These are phyloP conservation scores for Rubia tinctorum DNA, from an alignment of 305 asterid species.

Conservation along the genomic window DNA sequence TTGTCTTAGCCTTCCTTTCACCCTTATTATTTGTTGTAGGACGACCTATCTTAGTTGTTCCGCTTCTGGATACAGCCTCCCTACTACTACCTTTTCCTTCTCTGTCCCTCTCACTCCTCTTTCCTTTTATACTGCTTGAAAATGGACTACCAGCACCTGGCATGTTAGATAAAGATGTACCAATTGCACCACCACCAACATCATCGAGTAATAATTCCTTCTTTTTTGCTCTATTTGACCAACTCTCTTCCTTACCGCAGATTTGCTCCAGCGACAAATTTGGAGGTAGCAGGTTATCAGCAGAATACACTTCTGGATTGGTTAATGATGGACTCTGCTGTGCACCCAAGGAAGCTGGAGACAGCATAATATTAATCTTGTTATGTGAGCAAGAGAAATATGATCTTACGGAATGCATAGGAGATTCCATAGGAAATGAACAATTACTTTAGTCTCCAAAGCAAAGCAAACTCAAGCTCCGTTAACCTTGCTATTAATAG, in stretches of 20 bases:
- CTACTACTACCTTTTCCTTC: slow-evolving; percentile 81
- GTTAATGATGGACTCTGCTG: slow-evolving; percentile 63
- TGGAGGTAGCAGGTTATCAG: slow-evolving; percentile 43
- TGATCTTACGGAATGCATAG: slow-evolving; percentile 6
- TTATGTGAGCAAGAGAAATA: slow-evolving; percentile 18
- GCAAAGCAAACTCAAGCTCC: neutral
- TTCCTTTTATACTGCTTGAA: slow-evolving; percentile 80
- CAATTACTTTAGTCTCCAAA: neutral
- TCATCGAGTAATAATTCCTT: slow-evolving; percentile 70
- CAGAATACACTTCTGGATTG: slow-evolving; percentile 49
- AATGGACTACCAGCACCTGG: slow-evolving; percentile 67
- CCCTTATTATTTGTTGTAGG: slow-evolving; percentile 62
- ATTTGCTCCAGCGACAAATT: slow-evolving; percentile 48
- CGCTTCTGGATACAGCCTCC: slow-evolving; percentile 61
- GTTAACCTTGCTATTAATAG: neutral
- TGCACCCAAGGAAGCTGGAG: slow-evolving; percentile 55
- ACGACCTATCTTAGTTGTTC: slow-evolving; percentile 65
- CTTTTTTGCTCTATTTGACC: slow-evolving; percentile 62
- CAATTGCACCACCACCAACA: slow-evolving; percentile 52
- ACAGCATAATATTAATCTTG: slow-evolving; percentile 8
- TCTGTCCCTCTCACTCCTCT: slow-evolving; percentile 90
- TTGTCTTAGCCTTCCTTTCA: slow-evolving; percentile 81
- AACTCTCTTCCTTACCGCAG: slow-evolving; percentile 47
- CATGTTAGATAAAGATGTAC: slow-evolving; percentile 37
- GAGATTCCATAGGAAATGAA: slow-evolving; percentile 1